These are phyloP conservation scores for Wallacemonas sp. DNA, from an alignment of 208 protist species.

Conservation along the genomic window DNA sequence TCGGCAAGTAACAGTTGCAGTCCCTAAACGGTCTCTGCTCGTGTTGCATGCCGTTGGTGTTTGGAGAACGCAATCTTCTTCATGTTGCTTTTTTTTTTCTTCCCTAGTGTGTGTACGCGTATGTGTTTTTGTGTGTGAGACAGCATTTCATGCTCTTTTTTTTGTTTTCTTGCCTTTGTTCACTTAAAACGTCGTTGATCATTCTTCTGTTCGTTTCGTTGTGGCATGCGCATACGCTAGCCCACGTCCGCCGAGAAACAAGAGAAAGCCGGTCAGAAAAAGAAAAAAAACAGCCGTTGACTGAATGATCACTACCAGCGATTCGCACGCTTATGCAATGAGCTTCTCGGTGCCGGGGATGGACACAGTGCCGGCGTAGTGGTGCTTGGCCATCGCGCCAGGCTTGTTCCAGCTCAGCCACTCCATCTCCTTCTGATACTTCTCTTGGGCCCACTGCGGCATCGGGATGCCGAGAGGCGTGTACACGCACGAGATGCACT, in stretches of 20 bases:
- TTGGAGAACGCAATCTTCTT: neutral
- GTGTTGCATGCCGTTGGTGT: too few relatives aligned
- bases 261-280: too few relatives aligned
- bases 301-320: neutral
- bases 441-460: constrained; percentile 67
- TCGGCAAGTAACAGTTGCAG: constrained; percentile 1
- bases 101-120: too few relatives aligned
- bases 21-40: too few relatives aligned
- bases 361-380: constrained; percentile 81
- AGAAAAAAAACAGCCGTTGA: neutral
- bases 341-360: constrained; percentile 85
- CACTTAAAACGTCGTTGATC: neutral
- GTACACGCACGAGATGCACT: constrained; percentile 54
- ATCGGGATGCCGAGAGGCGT: constrained; percentile 47
- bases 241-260: too few relatives aligned
- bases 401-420: constrained; percentile 78
- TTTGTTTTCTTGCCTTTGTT: neutral
- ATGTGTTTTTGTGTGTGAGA: too few relatives aligned
- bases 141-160: too few relatives aligned
- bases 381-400: constrained; percentile 82
- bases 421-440: constrained; percentile 72
- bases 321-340: constrained; percentile 44
- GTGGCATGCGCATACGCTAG: neutral
- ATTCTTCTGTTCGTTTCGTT: neutral
- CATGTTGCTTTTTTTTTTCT: neutral